Percentiles rank a stretch among this genome's conserved stretches.
Evolutionary conservation across 176 grass and related monocot species (phyloP).

Genomic region (Aegilops speltoides): DNA sequence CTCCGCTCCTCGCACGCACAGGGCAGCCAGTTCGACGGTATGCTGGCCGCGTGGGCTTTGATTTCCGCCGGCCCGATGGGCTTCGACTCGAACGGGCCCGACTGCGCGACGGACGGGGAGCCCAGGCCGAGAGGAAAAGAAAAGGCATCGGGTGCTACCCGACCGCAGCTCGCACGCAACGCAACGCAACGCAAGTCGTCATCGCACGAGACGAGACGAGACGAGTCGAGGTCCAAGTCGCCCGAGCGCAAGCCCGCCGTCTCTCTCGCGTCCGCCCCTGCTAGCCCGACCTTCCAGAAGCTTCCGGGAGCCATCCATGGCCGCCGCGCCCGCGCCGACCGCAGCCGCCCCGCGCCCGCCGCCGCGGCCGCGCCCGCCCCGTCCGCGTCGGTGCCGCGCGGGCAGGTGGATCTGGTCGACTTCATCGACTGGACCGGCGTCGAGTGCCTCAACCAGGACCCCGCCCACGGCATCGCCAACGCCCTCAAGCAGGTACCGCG

Average conservation of each 20-base stretch:
- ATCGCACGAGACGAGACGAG: not conserved
- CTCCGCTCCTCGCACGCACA: not conserved
- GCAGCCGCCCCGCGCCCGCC: not conserved
- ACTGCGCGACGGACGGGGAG: not conserved
- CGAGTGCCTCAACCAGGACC: slow-evolving; percentile 95
- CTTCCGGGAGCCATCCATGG: slow-evolving; percentile 43
- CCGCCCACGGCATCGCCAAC: slow-evolving; percentile 63
- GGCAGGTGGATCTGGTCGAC: slow-evolving; percentile 96
- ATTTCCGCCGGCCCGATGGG: not conserved
- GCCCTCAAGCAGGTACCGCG: slow-evolving; percentile 71
- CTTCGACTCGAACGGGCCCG: not conserved
- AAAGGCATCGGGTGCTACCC: not conserved
- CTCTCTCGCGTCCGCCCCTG: not conserved
- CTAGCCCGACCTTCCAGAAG: slow-evolving; percentile 34
- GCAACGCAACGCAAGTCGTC: not conserved
- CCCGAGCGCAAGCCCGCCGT: not conserved
- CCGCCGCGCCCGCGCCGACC: slow-evolving; percentile 15
- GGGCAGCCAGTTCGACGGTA: not conserved
- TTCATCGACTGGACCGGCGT: slow-evolving; percentile 98
- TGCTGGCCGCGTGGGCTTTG: not conserved
- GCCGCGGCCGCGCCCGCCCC: not conserved
- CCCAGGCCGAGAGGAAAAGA: not conserved
- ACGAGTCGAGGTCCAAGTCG: not conserved
- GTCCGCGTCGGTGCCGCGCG: slow-evolving; percentile 30
- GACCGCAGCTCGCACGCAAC: not conserved